Percentiles rank a stretch among this genome's conserved stretches.
Evolutionary conservation across 2,329 filamentous ascomycete genomes (phyloP).

Genomic region (Rhynchosporium agropyri): DNA sequence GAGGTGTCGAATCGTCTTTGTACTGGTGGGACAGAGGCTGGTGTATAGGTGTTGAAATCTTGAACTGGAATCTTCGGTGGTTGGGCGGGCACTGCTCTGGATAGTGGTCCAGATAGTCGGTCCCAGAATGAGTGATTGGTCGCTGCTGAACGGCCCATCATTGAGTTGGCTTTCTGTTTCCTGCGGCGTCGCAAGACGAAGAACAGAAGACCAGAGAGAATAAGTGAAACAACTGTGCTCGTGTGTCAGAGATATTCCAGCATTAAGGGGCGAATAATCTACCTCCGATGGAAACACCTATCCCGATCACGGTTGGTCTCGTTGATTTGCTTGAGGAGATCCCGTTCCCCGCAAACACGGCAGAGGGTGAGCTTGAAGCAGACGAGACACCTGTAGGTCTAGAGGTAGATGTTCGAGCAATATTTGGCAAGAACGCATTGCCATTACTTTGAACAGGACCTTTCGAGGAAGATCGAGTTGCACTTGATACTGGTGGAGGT

Average conservation of each 20-base stretch:
- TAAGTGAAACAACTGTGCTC: neutral
- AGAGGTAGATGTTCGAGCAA: neutral
- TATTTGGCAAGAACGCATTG: neutral
- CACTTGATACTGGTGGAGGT: neutral
- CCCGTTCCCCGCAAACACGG: neutral
- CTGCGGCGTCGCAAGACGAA: constrained; percentile 1
- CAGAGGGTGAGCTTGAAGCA: neutral
- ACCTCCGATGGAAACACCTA: constrained; percentile 9
- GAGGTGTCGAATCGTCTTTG: constrained; percentile 6
- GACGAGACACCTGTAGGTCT: neutral
- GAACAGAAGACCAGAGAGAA: neutral
- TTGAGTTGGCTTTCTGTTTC: neutral
- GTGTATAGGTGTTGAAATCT: neutral
- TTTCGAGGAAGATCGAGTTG: neutral
- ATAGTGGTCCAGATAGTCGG: neutral
- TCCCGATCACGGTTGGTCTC: constrained; percentile 1
- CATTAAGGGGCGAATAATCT: neutral
- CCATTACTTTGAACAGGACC: neutral
- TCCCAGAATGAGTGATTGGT: constrained; percentile 1
- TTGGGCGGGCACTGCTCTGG: neutral
- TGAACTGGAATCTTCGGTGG: neutral
- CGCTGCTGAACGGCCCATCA: neutral
- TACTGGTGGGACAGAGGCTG: neutral
- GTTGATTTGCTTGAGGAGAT: neutral
- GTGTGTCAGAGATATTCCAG: neutral